These are phyloP conservation scores for Colletotrichum sp. DNA, from an alignment of 2,329 filamentous ascomycete species.

Conservation along the genomic window DNA sequence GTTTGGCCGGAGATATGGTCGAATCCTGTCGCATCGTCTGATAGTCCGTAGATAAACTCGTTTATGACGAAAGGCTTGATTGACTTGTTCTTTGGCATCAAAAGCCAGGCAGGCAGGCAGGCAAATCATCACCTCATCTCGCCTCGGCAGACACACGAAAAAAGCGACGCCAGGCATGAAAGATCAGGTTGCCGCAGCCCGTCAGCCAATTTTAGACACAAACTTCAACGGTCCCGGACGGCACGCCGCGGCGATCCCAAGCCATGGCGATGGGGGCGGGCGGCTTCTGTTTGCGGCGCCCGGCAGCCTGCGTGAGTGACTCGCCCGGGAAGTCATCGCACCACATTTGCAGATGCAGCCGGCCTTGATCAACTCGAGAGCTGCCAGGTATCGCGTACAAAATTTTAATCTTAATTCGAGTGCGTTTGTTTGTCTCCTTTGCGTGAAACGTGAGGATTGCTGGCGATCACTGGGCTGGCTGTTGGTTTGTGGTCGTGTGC, in stretches of 20 bases:
- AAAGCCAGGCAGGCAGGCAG: not conserved
- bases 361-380: not conserved
- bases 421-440: not conserved
- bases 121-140: not conserved
- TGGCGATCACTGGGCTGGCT: not conserved
- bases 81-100: not conserved
- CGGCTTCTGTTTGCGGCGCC: not conserved
- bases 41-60: not conserved
- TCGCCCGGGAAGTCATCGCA: not conserved
- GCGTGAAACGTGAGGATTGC: not conserved
- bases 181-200: not conserved
- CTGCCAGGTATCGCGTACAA: not conserved
- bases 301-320: not conserved
- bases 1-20: not conserved
- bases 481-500: not conserved
- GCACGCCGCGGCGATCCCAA: not conserved
- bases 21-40: not conserved
- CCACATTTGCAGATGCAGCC: not conserved
- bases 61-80: not conserved
- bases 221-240: not conserved
- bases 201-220: not conserved
- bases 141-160: not conserved
- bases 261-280: not conserved
- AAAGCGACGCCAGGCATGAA: not conserved
- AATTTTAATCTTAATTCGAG: not conserved